Base-by-base conservation (phyloP, 2,329 filamentous ascomycete genomes). In the Colletotrichum godetiae region DNA sequence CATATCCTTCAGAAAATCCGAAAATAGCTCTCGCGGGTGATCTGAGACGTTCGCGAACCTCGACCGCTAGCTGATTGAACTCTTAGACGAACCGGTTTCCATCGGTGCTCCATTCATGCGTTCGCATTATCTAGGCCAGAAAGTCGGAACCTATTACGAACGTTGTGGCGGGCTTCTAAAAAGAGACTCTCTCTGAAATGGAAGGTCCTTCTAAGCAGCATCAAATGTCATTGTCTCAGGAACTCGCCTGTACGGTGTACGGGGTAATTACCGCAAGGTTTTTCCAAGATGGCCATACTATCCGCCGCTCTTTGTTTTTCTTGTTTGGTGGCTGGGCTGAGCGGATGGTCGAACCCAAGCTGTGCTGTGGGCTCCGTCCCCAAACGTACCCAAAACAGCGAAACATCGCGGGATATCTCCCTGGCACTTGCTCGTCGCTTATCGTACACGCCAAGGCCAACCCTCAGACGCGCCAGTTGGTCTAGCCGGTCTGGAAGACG, bases 1-100 rank as follows among this genome's bases (percentile, higher is more conserved):
- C 59, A 65, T 55, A 31, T 70, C 58, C 37, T 56, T 29, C 3
- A 49, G 19, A 49, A 8, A 49, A 27, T 62, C 71, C 61, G 11
- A 71, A 73, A 73, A 71, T 73, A 73, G 67, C 49, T n/a, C 67
- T 61, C 15, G 61, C 49, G 37, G 67, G 15, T 61, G 67, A 61
- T 69, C 67, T 73, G 71, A 73, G 71, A 73, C 71, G 67, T 58
- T 57, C 46, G 42, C 56, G 60, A 73, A 66, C 49, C 49, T 73
- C 70, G 33, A 55, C 24, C 56, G 56, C 56, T 46, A 46, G 35
- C 46, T 35, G 33, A 24, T 33, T 53, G 61, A 53, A 61, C 60
- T 57, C 67, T 66, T 61, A 42, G 67, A 71, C 71, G 67, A 73
- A 71, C 61, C 27, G 55, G 67, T 57, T 35, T 69, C 31, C 56